Evolutionary conservation across 2,329 filamentous ascomycete species (phyloP).

Genomic region (Davidsoniella eucalypti): DNA sequence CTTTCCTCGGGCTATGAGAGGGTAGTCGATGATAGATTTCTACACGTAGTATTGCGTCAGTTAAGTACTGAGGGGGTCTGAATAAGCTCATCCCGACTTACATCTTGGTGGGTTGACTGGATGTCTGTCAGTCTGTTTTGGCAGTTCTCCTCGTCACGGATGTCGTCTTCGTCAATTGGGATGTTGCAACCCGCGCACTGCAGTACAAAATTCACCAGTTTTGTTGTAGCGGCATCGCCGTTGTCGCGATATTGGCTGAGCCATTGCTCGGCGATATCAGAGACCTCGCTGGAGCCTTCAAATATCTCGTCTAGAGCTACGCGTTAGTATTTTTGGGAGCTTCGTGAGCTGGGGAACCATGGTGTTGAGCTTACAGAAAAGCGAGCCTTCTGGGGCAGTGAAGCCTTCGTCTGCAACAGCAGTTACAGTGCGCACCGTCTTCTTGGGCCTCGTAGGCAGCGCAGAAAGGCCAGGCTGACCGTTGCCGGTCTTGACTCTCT

Average conservation of each 20-base stretch:
- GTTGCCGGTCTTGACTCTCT: conserved; percentile 46
- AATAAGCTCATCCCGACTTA: conserved; percentile 22
- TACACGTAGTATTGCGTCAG: conserved; percentile 27
- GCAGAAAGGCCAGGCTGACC: conserved; percentile 27
- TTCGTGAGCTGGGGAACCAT: conserved; percentile 8
- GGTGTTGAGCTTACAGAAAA: conserved; percentile 13
- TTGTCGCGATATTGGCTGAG: conserved; percentile 39
- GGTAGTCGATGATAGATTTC: conserved; percentile 69
- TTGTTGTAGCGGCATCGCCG: conserved; percentile 37
- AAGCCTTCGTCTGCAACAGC: conserved; percentile 14
- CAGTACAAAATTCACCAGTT: conserved; percentile 50
- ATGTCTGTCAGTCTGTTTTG: conserved; percentile 63
- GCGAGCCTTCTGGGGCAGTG: conserved; percentile 9
- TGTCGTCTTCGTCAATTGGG: conserved; percentile 64
- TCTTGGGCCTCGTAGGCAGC: conserved; percentile 39
- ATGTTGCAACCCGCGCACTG: conserved; percentile 66
- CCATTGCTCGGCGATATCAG: conserved; percentile 44
- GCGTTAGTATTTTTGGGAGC: neutral
- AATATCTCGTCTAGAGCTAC: conserved; percentile 41
- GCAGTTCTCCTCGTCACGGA: conserved; percentile 77
- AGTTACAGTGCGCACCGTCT: conserved; percentile 35
- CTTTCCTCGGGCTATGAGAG: conserved; percentile 69
- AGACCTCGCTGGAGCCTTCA: conserved; percentile 37
- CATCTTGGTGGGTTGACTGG: conserved; percentile 74
- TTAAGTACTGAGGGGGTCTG: neutral